These are phyloP conservation scores for Alternaria gaisen DNA, from an alignment of 2,329 filamentous ascomycete species.

Conservation along the genomic window DNA sequence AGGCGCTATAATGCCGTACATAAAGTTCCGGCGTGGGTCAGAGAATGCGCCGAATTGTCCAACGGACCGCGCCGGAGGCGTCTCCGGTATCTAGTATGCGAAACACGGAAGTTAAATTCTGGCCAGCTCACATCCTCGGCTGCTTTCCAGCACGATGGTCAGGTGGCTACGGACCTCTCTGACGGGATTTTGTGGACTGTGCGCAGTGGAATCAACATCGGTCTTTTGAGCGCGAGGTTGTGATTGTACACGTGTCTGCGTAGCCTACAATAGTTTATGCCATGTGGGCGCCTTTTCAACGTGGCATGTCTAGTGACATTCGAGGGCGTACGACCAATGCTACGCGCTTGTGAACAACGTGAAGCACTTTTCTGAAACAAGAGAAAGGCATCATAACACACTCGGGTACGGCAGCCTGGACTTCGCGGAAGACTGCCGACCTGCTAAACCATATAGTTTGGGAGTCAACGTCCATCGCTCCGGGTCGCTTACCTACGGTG, in stretches of 20 bases:
- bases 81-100: conserved; percentile 24
- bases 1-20: conserved; percentile 8
- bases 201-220: background rate
- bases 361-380: background rate
- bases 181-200: conserved; percentile 9
- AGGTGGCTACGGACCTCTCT: conserved; percentile 16
- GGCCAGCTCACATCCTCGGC: conserved; percentile 10
- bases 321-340: background rate
- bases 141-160: conserved; percentile 23
- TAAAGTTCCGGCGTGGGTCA: conserved; percentile 15
- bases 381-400: background rate
- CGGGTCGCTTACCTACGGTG: background rate
- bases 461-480: background rate
- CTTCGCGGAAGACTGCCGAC: background rate
- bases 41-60: conserved; percentile 8
- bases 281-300: background rate
- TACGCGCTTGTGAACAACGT: background rate
- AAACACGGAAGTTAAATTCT: conserved; percentile 12
- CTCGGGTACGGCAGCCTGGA: background rate
- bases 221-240: conserved; percentile 2
- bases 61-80: conserved; percentile 30
- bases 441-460: background rate
- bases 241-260: background rate
- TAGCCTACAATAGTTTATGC: conserved; percentile 1
- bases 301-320: conserved; percentile 1